phyloP scores from a whole-genome alignment of 345 rosid species.

The Luvunga scandens region DNA sequence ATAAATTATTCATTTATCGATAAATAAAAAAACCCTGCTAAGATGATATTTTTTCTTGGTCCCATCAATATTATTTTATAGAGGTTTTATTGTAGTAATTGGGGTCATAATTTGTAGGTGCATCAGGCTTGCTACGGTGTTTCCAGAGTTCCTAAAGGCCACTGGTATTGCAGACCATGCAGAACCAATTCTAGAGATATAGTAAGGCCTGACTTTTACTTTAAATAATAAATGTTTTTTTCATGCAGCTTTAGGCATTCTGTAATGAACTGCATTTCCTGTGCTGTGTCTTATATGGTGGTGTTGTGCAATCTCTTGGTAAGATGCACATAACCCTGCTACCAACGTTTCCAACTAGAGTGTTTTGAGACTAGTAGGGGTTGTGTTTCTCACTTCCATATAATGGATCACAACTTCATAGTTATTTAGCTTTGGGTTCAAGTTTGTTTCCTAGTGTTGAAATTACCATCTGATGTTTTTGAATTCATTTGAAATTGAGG shows the following conservation, averaged over 20 bases:
- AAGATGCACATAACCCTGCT: background rate
- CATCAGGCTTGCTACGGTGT: slow-evolving; percentile 61
- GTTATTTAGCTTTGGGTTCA: background rate
- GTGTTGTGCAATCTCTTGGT: background rate
- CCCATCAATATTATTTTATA: no score
- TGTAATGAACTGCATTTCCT: background rate
- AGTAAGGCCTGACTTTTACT: slow-evolving; percentile 24
- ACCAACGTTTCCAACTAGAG: background rate
- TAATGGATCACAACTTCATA: background rate
- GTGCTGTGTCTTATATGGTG: background rate
- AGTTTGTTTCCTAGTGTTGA: background rate
- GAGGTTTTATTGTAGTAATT: background rate
- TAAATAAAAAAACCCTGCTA: no score
- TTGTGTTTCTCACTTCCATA: background rate
- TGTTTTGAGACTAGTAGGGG: slow-evolving; percentile 5
- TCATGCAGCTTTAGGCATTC: background rate
- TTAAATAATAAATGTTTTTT: background rate
- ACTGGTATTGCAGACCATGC: slow-evolving; percentile 55
- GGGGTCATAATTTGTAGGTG: slow-evolving; percentile 27
- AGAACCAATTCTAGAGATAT: slow-evolving; percentile 32
- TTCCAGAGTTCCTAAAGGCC: slow-evolving; percentile 39
- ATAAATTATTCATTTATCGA: no score
- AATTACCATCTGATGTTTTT: background rate
- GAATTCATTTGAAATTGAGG: background rate
- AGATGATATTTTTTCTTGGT: no score